These are phyloP conservation scores for Triticum urartu DNA, from an alignment of 176 grass and related monocot species.

Conservation along the genomic window DNA sequence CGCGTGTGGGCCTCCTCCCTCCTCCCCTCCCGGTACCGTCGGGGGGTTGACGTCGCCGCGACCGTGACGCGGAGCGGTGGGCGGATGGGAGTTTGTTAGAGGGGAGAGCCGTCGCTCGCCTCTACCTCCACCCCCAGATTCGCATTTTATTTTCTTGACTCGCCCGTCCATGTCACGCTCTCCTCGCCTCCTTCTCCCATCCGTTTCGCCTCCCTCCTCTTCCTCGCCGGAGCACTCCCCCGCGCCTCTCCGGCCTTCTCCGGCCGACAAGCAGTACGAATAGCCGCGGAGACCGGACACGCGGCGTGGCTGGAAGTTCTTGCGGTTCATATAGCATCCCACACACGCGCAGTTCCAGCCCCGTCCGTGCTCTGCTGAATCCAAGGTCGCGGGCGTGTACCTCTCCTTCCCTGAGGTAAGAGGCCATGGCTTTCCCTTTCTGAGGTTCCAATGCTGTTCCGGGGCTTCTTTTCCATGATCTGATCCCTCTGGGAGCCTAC, in stretches of 20 bases:
- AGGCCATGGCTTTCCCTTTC: background rate
- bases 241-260: background rate
- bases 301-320: background rate
- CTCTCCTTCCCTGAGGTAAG: constrained; percentile 5
- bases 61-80: constrained; percentile 38
- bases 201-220: constrained; percentile 11
- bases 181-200: background rate
- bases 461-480: background rate
- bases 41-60: constrained; percentile 33
- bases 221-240: background rate
- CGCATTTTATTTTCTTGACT: background rate
- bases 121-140: background rate
- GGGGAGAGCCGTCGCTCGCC: constrained; percentile 19
- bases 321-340: background rate
- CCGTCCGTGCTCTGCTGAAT: background rate
- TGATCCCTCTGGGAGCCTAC: background rate
- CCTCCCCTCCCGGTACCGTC: background rate
- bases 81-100: constrained; percentile 1
- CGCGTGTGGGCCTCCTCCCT: constrained; percentile 19
- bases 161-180: constrained; percentile 40
- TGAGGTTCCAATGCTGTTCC: background rate
- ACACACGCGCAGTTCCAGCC: background rate
- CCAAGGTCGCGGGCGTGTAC: background rate
- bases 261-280: background rate
- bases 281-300: background rate